Base-by-base conservation (phyloP, 2,329 filamentous ascomycete genomes). In the Colletotrichum gigasporum region DNA sequence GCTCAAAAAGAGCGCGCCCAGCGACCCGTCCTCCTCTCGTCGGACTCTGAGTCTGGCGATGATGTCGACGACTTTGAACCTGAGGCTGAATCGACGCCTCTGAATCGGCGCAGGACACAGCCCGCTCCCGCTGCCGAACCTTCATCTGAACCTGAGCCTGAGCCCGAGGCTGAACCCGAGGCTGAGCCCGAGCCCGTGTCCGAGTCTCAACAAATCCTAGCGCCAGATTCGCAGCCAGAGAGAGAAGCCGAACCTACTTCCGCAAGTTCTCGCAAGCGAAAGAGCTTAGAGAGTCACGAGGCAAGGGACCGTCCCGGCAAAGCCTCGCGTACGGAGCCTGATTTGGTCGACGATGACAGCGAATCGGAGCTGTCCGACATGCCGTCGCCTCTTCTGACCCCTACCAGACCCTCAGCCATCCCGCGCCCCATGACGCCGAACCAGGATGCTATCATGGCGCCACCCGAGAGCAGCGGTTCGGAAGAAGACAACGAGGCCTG, bases 31-130 rank as follows among this genome's bases (percentile, higher is more conserved):
- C 62, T 65, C 22, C 60, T 64, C 14, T 70, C 69, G 3, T 70
- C 67, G 7, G 67, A 62, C 12, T 37, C 60, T 2, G 63, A 37
- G 14, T 52, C 63, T 20, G 67, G 60, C 14, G 52, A 22, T 72
- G 72, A n/a, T 10, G 72, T 75, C 70, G 41, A 75, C 65, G 34
- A 73, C 60, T 90, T 87, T 71, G 83, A 80, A 53, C 90, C 84
- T 0, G 88, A 91, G 60, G 88, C 87, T 26, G 89, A 91, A 76
- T 90, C 89, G 14, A 92, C 90, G 6, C 90, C 90, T 3, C 71
- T 90, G 24, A 51, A 87, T 62, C 76, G 83, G 18, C 78, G 79
- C 34, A 83, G 79, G 65, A 78, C 76, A 39, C 74, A 74, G n/a
- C 63, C 61, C 12, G n/a, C 35, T 70, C 73, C 28, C 64, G 53